Base-by-base conservation (phyloP, 768 basidiomycete species). In the Suillus americanus region DNA sequence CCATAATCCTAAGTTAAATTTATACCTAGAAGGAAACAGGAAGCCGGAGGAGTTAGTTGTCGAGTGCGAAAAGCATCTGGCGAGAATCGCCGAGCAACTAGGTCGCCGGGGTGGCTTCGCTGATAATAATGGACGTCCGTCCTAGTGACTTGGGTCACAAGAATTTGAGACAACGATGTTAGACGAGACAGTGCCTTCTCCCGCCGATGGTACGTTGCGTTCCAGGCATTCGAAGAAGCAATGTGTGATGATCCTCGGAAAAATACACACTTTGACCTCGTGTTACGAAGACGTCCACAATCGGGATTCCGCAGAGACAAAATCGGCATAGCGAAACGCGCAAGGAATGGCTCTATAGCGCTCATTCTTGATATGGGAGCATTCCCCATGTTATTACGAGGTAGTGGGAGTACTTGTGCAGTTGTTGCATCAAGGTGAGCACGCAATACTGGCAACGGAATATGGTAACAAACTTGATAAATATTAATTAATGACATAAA, bases 11-110 rank as follows among this genome's bases (percentile, higher is more conserved):
- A 30, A 53, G 33, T 53, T 53, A 53, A 54, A 54, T 30, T 30
- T 30, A 81, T 25, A 74, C 69, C 9, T 53, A 16, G 16, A 33
- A 8, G 2, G 51, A 18, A 53, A 18, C 53, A 33, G 53, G 20
- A 35, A 54, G 30, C 30, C n/a, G 20, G 2, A 33, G 5, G 2
- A 54, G 13, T n/a, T 53, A 2, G 4, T n/a, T n/a, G 33, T 35
- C 5, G 9, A 50, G 25, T 16, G 48, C 48, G 48, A 14, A 28
- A 20, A 28, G 25, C 6, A 25, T 48, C 50, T 50, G 25, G 14
- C 25, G 14, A 50, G 25, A 25, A 28, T 50, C 16, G 50, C 50
- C 25, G 25, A 28, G 25, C 14, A 18, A 50, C 14, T 50, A 28
- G 50, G 50, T 50, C 16, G 25, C 50, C 51, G 18, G 51, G 10